Evolutionary conservation across 2,329 filamentous ascomycete species (phyloP).

Genomic region (Ilyonectria sp.): DNA sequence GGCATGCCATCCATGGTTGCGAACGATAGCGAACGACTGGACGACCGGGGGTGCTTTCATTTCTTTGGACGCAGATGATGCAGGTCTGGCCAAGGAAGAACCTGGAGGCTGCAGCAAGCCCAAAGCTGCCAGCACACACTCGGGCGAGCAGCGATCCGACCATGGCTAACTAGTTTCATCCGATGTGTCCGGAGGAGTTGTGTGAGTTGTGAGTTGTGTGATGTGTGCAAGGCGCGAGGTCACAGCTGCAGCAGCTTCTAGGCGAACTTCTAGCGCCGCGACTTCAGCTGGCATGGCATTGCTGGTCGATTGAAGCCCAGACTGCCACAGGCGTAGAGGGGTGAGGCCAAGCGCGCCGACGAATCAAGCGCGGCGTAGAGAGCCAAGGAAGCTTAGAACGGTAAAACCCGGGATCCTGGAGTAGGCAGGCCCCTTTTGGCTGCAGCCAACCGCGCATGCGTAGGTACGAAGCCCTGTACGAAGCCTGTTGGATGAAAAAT

Average conservation of each 20-base stretch:
- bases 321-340: constrained; percentile 1
- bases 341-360: constrained; percentile 4
- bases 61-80: constrained; percentile 19
- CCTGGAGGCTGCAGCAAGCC: constrained; percentile 14
- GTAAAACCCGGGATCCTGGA: constrained; percentile 27
- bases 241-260: constrained; percentile 12
- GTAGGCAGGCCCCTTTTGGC: constrained; percentile 31
- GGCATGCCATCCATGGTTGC: background rate
- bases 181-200: constrained; percentile 4
- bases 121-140: constrained; percentile 14
- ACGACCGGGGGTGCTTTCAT: constrained; percentile 23
- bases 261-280: constrained; percentile 26
- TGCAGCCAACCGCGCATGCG: constrained; percentile 23
- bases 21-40: constrained; percentile 14
- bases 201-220: background rate
- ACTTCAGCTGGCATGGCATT: constrained; percentile 24
- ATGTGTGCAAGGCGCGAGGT: constrained; percentile 1
- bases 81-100: constrained; percentile 26
- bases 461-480: background rate
- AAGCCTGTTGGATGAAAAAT: constrained; percentile 4
- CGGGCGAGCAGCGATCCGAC: constrained; percentile 15
- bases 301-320: constrained; percentile 14
- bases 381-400: constrained; percentile 29
- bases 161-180: constrained; percentile 17
- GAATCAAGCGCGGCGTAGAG: constrained; percentile 25